phyloP scores from a whole-genome alignment of 768 basidiomycete species.

The Rhodosporidiobolus odoratus region DNA sequence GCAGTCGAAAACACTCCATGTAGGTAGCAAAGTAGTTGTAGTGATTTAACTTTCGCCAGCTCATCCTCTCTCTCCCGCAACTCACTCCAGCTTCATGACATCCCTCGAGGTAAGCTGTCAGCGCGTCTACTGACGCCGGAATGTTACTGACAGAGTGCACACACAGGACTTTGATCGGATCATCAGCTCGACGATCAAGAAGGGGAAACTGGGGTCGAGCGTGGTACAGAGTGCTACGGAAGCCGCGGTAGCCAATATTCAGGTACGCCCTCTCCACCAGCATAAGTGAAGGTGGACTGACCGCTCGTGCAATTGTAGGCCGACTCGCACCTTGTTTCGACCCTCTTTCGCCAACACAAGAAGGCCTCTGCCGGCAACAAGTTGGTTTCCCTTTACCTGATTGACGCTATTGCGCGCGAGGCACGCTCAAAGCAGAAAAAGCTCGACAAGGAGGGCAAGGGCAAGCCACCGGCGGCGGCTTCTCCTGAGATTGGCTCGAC shows the following conservation, averaged over 20 bases:
- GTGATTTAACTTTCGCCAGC: neutral
- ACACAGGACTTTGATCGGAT: slow-evolving; percentile 70
- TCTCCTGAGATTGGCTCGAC: slow-evolving; percentile 17
- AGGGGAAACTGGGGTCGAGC: slow-evolving; percentile 77
- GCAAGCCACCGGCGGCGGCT: slow-evolving; percentile 47
- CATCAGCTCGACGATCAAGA: slow-evolving; percentile 72
- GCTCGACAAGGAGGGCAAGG: slow-evolving; percentile 52
- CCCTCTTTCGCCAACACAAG: slow-evolving; percentile 83
- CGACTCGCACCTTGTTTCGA: slow-evolving; percentile 80
- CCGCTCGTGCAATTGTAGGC: slow-evolving; percentile 50
- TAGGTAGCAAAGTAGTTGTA: no score
- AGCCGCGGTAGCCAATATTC: slow-evolving; percentile 67
- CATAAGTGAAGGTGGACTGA: neutral
- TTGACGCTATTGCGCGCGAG: slow-evolving; percentile 86
- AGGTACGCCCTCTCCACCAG: slow-evolving; percentile 50
- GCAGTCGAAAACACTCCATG: no score
- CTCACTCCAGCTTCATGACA: neutral
- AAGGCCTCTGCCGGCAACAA: slow-evolving; percentile 64
- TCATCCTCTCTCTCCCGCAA: neutral
- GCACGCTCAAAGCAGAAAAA: slow-evolving; percentile 65
- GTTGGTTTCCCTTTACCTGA: slow-evolving; percentile 81
- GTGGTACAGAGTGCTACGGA: slow-evolving; percentile 75
- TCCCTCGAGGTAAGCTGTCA: slow-evolving; percentile 15
- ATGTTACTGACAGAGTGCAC: neutral
- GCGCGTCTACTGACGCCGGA: neutral